Percentiles rank a stretch among this genome's conserved stretches.
Evolutionary conservation across 768 basidiomycete genomes (phyloP).

Genomic region (Hygrocybe coccinea): DNA sequence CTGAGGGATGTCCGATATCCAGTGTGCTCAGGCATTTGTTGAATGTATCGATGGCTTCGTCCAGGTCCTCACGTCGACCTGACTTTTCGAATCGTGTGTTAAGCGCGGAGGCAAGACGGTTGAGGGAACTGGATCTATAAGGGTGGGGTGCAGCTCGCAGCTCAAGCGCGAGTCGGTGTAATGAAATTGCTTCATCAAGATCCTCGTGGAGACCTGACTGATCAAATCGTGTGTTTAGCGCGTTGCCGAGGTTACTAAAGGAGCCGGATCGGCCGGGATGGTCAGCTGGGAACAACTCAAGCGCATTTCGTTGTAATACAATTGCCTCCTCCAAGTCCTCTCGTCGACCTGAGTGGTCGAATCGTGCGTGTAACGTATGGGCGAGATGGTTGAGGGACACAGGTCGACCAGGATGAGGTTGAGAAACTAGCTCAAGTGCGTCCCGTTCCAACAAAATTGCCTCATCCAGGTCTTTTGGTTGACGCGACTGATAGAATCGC

Average conservation of each 20-base stretch:
- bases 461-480: too few species aligned
- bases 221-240: constrained; percentile 20
- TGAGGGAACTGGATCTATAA: constrained; percentile 5
- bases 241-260: constrained; percentile 15
- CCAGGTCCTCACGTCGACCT: constrained; percentile 15
- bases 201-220: constrained; percentile 12
- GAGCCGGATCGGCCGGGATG: constrained; percentile 8
- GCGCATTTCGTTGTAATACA: constrained; percentile 2
- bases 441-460: too few species aligned
- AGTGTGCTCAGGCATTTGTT: constrained; percentile 12
- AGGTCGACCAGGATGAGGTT: too few species aligned
- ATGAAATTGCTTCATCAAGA: constrained; percentile 22
- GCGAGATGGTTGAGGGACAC: too few species aligned
- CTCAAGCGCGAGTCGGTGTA: neutral
- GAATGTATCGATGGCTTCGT: constrained; percentile 22
- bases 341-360: neutral
- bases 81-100: constrained; percentile 16
- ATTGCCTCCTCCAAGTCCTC: constrained; percentile 4
- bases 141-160: neutral
- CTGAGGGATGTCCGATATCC: constrained; percentile 13
- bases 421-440: too few species aligned
- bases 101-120: constrained; percentile 18
- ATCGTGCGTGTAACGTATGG: too few species aligned
- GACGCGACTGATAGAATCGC: too few species aligned
- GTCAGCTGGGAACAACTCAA: neutral